Evolutionary conservation across 2,329 filamentous ascomycete species (phyloP), one percentile per base, ranked within the genome.

Genomic region (Thelonectria rubi): DNA sequence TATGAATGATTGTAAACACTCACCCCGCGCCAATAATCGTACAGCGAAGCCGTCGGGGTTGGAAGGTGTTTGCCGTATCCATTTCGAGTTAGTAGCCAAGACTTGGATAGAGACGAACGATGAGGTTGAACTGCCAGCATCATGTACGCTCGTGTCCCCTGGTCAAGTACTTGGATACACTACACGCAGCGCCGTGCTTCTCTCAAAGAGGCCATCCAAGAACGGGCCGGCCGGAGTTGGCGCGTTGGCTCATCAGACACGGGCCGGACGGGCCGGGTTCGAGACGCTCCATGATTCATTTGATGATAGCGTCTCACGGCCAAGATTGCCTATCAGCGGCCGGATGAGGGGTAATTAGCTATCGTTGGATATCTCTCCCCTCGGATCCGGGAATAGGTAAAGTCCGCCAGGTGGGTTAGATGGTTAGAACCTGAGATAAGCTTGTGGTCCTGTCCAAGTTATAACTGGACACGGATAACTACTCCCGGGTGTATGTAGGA

Each of bases 11-110:
- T 9, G 15, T 18, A 18, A 17, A 1, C 1, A 60, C 65, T 56
- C 59, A 64, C 63, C 65, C 65, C 18, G 63, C 63, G n/a, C 65
- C 63, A 49, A 67, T 67, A 18, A 67, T 67, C 5, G 65, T 67
- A 43, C 65, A 67, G 7, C 65, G 60, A 17, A 65, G 43, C 12
- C 55, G 54, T 47, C 48, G 43, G n/a, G 43, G 37, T 26, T 39
- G 18, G 7, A 26, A 15, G 7, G 24, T 20, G 3, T 18, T 40
- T 6, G 30, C 24, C n/a, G 15, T 21, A 12, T 46, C 17, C 55
- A 61, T 61, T 26, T 57, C 20, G 21, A 17, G 11, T 45, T 21
- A 26, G 12, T 32, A n/a, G 26, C 26, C 10, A 9, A n/a, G 40
- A 10, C 18, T 45, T 20, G 21, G 14, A 18, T n/a, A 12, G 7